Conservation (phyloP, 495 filamentous ascomycete genomes). For the Coniosporium apollinis region DNA sequence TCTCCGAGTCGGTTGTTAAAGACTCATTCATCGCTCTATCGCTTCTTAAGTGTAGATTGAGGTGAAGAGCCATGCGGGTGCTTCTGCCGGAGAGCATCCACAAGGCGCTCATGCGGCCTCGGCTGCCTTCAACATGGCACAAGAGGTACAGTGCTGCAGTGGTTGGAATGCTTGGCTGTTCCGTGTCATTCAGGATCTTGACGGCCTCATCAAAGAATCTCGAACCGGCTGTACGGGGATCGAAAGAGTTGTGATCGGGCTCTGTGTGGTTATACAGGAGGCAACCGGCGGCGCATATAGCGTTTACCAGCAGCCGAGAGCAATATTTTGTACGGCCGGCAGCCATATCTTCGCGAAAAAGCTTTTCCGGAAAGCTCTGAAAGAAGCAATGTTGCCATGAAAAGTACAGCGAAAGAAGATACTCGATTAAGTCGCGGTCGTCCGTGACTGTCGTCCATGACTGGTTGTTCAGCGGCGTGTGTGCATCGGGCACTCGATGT, state of each 20-base stretch:
- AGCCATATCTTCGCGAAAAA: constrained; percentile 33
- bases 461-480: background rate
- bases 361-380: constrained; percentile 29
- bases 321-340: constrained; percentile 26
- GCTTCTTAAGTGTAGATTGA: constrained; percentile 6
- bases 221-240: constrained; percentile 3
- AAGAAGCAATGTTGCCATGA: constrained; percentile 38
- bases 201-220: constrained; percentile 8
- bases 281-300: constrained; percentile 29
- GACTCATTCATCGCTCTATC: constrained; percentile 1
- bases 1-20: background rate
- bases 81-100: constrained; percentile 8
- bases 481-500: background rate
- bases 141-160: constrained; percentile 7
- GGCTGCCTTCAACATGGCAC: constrained; percentile 7
- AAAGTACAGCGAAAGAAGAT: constrained; percentile 37
- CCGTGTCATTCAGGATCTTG: constrained; percentile 1
- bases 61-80: constrained; percentile 8
- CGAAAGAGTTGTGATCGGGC: constrained; percentile 1
- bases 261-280: constrained; percentile 3
- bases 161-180: constrained; percentile 3
- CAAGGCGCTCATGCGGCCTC: constrained; percentile 5
- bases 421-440: constrained; percentile 34
- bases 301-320: constrained; percentile 37
- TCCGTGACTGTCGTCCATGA: constrained; percentile 37